Evolutionary conservation across 257 asterid genomes (phyloP).

Genomic region (Knoxia roxburghii): DNA sequence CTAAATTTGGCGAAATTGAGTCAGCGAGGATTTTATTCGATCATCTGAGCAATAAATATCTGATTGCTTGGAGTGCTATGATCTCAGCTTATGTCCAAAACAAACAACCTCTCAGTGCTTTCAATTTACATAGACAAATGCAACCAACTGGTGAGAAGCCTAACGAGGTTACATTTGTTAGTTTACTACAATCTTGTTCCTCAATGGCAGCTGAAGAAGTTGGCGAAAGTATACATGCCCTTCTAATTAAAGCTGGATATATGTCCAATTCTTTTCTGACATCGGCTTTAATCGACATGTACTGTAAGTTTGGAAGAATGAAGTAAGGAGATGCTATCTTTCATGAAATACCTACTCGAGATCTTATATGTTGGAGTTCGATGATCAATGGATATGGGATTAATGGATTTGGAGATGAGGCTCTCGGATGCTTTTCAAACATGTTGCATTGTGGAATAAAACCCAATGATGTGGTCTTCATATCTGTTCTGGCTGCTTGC

Average conservation of each 20-base stretch:
- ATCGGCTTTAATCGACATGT: conserved; percentile 60
- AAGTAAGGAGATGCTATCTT: conserved; percentile 49
- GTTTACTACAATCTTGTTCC: conserved; percentile 55
- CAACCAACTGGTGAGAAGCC: conserved; percentile 54
- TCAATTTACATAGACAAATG: conserved; percentile 46
- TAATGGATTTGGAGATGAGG: conserved; percentile 70
- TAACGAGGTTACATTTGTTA: conserved; percentile 57
- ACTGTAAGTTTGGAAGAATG: conserved; percentile 64
- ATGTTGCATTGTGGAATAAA: conserved; percentile 51
- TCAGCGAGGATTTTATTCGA: conserved; percentile 52
- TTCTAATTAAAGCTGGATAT: conserved; percentile 44
- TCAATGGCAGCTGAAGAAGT: conserved; percentile 33
- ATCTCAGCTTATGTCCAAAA: conserved; percentile 52
- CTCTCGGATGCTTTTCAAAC: conserved; percentile 53
- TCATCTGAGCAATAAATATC: conserved; percentile 47
- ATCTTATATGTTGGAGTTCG: conserved; percentile 90
- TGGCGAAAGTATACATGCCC: conserved; percentile 59
- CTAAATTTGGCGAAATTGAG: conserved; percentile 45
- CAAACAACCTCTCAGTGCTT: conserved; percentile 36
- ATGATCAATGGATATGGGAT: conserved; percentile 81
- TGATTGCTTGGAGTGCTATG: conserved; percentile 76
- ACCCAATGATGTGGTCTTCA: conserved; percentile 66
- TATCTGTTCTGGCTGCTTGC: conserved; percentile 72
- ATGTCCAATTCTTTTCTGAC: conserved; percentile 42
- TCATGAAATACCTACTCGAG: conserved; percentile 37